A percentile compares a stretch with the other conserved stretches of the same genome.
Evolutionary conservation across 1,139 yeast genomes (phyloP).

Genomic region (Yamadazyma diospyri): DNA sequence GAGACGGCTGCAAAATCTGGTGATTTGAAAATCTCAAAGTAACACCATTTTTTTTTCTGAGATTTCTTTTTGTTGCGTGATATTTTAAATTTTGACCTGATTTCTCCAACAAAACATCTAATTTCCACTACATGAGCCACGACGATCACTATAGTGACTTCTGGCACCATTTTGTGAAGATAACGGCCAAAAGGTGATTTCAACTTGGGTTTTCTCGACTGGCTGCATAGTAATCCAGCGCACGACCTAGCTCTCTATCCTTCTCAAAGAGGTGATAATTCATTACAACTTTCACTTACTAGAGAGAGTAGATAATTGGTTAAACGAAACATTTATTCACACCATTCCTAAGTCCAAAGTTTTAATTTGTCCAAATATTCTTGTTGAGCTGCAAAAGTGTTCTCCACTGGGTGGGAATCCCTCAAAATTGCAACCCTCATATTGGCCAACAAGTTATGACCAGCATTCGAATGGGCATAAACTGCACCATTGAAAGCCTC

Average conservation of each 20-base stretch:
- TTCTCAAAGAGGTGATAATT: too few relatives aligned
- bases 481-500: slow-evolving; percentile 98
- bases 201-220: too few relatives aligned
- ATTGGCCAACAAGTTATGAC: slow-evolving; percentile 90
- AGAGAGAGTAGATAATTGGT: too few relatives aligned
- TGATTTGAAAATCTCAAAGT: slow-evolving; percentile 5
- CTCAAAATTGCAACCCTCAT: slow-evolving; percentile 93
- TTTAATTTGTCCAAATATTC: slow-evolving; percentile 39
- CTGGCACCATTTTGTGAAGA: too few relatives aligned
- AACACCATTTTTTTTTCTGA: slow-evolving; percentile 9
- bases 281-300: too few relatives aligned
- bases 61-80: slow-evolving; percentile 8
- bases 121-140: too few relatives aligned
- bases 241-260: too few relatives aligned
- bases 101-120: background rate
- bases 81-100: background rate
- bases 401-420: slow-evolving; percentile 53
- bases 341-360: slow-evolving; percentile 5
- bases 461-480: slow-evolving; percentile 95
- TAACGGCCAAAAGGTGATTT: too few relatives aligned
- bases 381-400: slow-evolving; percentile 53
- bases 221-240: too few relatives aligned
- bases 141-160: too few relatives aligned
- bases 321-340: slow-evolving; percentile 1
- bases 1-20: slow-evolving; percentile 10